These are phyloP conservation scores for Thermothelomyces thermophilus DNA, from an alignment of 2,329 filamentous ascomycete species.

Conservation along the genomic window DNA sequence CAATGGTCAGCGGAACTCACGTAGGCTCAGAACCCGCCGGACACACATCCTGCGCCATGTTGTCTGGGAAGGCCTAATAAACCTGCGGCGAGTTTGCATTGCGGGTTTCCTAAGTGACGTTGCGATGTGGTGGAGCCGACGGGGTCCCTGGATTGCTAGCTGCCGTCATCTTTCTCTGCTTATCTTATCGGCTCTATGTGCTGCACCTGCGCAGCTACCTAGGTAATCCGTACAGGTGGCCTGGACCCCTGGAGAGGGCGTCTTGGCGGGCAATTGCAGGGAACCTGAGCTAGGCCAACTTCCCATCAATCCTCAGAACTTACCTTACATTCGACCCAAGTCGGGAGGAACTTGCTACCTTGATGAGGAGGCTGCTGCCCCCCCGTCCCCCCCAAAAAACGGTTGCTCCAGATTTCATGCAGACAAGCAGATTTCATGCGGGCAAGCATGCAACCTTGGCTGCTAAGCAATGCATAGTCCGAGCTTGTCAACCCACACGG, in stretches of 20 bases:
- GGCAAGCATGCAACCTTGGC: no score
- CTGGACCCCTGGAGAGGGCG: slow-evolving; percentile 4
- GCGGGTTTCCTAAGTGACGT: background rate
- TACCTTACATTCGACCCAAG: no score
- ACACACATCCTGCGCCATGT: slow-evolving; percentile 39
- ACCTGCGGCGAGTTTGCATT: background rate
- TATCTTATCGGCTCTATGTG: slow-evolving; percentile 20
- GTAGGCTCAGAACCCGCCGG: slow-evolving; percentile 39
- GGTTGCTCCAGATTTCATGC: no score
- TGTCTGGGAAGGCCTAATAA: background rate
- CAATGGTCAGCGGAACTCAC: slow-evolving; percentile 31
- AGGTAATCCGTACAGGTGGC: no score
- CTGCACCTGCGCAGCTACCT: background rate
- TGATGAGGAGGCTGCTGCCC: no score
- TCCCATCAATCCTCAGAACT: no score
- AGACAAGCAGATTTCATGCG: no score
- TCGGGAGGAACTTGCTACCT: no score
- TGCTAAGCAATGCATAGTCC: background rate
- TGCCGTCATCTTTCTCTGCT: background rate
- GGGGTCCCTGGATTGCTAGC: background rate
- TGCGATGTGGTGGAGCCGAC: background rate
- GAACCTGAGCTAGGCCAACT: background rate
- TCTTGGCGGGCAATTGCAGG: slow-evolving; percentile 7
- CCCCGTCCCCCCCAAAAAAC: no score
- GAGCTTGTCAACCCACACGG: background rate